These are phyloP conservation scores for Colletotrichum lentis DNA, from an alignment of 2,329 filamentous ascomycete genomes.

Conservation along the genomic window DNA sequence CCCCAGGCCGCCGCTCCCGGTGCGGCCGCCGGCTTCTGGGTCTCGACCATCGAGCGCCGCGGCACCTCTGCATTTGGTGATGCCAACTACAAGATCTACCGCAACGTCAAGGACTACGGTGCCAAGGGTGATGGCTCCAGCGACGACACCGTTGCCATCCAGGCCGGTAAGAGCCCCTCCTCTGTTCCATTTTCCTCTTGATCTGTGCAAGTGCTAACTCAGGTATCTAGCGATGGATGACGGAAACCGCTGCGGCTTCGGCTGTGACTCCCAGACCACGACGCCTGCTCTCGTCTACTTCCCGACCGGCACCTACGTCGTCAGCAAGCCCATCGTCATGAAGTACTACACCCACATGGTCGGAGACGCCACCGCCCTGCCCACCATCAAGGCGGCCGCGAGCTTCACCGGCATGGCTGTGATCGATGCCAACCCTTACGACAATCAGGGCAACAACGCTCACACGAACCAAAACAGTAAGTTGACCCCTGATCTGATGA, in stretches of 20 bases:
- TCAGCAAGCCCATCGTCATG: conserved; percentile 80
- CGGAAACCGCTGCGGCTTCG: conserved; percentile 80
- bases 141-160: conserved; percentile 91
- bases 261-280: conserved; percentile 85
- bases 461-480: conserved; percentile 75
- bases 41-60: conserved; percentile 73
- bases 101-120: conserved; percentile 80
- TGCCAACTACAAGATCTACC: conserved; percentile 73
- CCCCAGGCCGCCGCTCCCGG: conserved; percentile 38
- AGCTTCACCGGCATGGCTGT: conserved; percentile 86
- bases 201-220: not conserved
- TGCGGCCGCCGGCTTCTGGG: conserved; percentile 70
- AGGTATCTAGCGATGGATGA: conserved; percentile 65
- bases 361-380: conserved; percentile 76
- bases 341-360: conserved; percentile 95
- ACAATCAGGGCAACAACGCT: conserved; percentile 72
- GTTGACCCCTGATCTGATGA: not conserved
- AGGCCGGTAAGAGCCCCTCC: conserved; percentile 57
- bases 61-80: conserved; percentile 71
- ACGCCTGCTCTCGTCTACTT: conserved; percentile 91
- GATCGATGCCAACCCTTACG: conserved; percentile 88
- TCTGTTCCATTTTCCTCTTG: too few species aligned
- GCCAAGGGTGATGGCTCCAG: conserved; percentile 72
- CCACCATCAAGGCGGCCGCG: conserved; percentile 76
- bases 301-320: conserved; percentile 83